These are phyloP conservation scores for Cutaneotrichosporon sp. DNA, from an alignment of 1,284 basidiomycete genomes.

Conservation along the genomic window DNA sequence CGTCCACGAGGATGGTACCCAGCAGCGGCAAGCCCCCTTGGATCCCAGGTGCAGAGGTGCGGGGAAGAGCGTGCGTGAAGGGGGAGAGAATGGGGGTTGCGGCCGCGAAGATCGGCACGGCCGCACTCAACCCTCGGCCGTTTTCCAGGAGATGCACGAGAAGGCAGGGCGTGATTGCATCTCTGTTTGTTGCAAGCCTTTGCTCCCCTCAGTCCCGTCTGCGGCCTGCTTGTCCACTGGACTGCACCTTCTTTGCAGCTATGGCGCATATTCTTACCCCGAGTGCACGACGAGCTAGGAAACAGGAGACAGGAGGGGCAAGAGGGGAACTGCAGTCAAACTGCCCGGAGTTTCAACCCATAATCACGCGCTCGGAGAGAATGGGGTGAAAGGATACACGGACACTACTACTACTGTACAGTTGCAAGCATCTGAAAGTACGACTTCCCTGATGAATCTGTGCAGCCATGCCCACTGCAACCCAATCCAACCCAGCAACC, in stretches of 20 bases:
- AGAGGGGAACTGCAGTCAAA: too few relatives aligned
- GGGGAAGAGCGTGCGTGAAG: too few relatives aligned
- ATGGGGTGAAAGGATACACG: neutral
- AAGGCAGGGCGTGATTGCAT: neutral
- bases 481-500: neutral
- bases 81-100: too few relatives aligned
- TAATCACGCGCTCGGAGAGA: too few relatives aligned
- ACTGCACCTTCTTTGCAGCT: neutral
- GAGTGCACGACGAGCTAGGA: too few relatives aligned
- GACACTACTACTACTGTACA: too few relatives aligned
- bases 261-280: too few relatives aligned
- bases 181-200: neutral
- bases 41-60: neutral
- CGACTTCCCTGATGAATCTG: too few relatives aligned
- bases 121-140: neutral
- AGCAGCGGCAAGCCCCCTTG: neutral
- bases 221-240: neutral
- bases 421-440: too few relatives aligned
- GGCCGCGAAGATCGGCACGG: neutral
- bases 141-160: neutral
- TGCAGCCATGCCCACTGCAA: neutral
- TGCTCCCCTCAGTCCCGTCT: constrained; percentile 1
- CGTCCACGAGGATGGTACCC: neutral
- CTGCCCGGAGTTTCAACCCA: too few relatives aligned
- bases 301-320: neutral